phyloP scores from a whole-genome alignment of 2,329 filamentous ascomycete genomes.

The Daldinia eschscholtzii region DNA sequence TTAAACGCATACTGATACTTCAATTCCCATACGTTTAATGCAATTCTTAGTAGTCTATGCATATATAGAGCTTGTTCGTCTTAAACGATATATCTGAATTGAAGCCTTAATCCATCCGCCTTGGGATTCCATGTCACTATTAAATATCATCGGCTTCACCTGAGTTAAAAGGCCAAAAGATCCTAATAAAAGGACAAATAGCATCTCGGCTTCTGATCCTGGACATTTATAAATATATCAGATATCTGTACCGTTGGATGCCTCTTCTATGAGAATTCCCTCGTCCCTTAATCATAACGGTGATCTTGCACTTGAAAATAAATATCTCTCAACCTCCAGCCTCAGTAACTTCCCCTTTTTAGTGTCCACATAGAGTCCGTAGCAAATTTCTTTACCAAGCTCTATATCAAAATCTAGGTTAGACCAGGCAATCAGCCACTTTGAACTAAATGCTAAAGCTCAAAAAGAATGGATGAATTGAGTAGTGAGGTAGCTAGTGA shows the following conservation, averaged over 20 bases:
- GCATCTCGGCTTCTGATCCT: neutral
- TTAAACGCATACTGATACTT: neutral
- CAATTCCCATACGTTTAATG: neutral
- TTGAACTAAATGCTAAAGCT: neutral
- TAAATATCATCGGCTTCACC: neutral
- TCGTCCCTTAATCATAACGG: neutral
- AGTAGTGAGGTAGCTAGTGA: neutral
- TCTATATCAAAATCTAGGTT: neutral
- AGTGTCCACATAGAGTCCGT: neutral
- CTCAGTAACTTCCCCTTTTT: no score
- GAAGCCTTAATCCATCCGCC: neutral
- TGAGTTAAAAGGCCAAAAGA: neutral
- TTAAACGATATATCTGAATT: neutral
- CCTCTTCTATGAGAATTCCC: neutral
- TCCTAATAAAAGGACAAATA: neutral
- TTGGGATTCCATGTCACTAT: neutral
- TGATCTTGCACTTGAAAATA: neutral
- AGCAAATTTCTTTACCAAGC: neutral
- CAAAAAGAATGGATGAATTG: neutral
- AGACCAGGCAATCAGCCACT: neutral
- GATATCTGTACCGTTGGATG: neutral
- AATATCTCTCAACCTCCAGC: no score
- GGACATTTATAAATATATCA: neutral
- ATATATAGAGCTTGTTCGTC: neutral
- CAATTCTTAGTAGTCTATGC: neutral